These are phyloP conservation scores for Ensete glaucum DNA, from an alignment of 176 grass and related monocot species.

Conservation along the genomic window DNA sequence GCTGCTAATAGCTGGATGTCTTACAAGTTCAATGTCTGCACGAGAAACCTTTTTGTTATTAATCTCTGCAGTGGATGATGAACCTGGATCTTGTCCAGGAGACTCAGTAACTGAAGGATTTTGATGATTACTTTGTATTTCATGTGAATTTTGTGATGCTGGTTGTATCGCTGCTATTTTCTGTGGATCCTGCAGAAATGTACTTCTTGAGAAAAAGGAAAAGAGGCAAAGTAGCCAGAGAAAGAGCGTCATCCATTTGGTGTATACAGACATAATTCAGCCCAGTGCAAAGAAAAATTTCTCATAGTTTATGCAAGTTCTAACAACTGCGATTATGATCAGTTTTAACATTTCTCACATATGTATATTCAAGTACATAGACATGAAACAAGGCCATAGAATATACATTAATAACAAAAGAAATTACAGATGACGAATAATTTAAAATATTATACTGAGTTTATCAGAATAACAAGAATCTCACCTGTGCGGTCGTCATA, in stretches of 20 bases:
- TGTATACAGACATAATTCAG: neutral
- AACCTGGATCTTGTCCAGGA: slow-evolving; percentile 52
- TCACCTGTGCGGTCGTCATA: neutral
- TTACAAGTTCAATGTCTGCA: slow-evolving; percentile 98
- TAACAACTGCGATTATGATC: neutral
- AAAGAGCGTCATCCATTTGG: no score
- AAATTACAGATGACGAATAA: neutral
- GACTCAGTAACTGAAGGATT: slow-evolving; percentile 42
- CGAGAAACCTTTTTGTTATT: slow-evolving; percentile 92
- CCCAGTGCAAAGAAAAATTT: neutral
- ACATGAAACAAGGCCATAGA: neutral
- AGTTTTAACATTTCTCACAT: neutral
- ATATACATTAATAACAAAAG: neutral
- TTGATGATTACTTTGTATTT: slow-evolving; percentile 53
- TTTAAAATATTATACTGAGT: no score
- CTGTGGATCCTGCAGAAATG: slow-evolving; percentile 59
- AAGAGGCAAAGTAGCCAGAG: no score
- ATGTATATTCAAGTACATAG: neutral
- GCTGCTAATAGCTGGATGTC: neutral
- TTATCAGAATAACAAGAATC: neutral
- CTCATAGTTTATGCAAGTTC: neutral
- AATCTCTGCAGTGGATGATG: slow-evolving; percentile 46
- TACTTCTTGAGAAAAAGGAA: no score
- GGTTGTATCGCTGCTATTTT: slow-evolving; percentile 40
- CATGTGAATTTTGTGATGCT: slow-evolving; percentile 43